Evolutionary conservation across 768 basidiomycete genomes (phyloP).

Genomic region (Amanita fuliginea): DNA sequence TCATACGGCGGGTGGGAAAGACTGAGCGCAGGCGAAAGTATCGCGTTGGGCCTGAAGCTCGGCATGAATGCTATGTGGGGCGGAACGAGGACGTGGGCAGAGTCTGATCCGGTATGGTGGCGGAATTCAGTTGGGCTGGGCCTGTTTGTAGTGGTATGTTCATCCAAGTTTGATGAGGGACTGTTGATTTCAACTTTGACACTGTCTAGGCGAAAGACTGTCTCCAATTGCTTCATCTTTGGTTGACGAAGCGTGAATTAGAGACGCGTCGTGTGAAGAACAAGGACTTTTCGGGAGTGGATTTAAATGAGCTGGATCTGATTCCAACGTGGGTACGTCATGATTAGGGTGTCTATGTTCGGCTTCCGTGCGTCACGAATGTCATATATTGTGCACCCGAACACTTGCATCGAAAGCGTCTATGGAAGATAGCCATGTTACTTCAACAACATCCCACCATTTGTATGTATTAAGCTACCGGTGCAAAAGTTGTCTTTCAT

Average conservation of each 20-base stretch:
- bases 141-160: slow-evolving; percentile 1
- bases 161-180: slow-evolving; percentile 19
- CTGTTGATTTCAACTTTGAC: slow-evolving; percentile 23
- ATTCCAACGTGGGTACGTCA: slow-evolving; percentile 19
- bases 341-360: neutral
- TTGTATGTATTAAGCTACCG: too few species aligned
- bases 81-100: slow-evolving; percentile 51
- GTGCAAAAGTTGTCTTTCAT: too few species aligned
- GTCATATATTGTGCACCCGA: too few species aligned
- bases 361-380: too few species aligned
- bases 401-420: too few species aligned
- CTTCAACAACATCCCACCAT: too few species aligned
- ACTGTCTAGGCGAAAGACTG: slow-evolving; percentile 51
- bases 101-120: slow-evolving; percentile 67
- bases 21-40: slow-evolving; percentile 16
- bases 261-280: slow-evolving; percentile 59
- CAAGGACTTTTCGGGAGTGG: slow-evolving; percentile 65
- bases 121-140: slow-evolving; percentile 8
- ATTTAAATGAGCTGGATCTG: slow-evolving; percentile 54
- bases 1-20: slow-evolving; percentile 10
- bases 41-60: slow-evolving; percentile 20
- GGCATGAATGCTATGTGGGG: slow-evolving; percentile 39
- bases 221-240: slow-evolving; percentile 54
- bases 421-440: too few species aligned
- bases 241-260: slow-evolving; percentile 60